Evolutionary conservation across 371 early-diverging fungal genomes (phyloP).

Genomic region (Batkoa obscura): DNA sequence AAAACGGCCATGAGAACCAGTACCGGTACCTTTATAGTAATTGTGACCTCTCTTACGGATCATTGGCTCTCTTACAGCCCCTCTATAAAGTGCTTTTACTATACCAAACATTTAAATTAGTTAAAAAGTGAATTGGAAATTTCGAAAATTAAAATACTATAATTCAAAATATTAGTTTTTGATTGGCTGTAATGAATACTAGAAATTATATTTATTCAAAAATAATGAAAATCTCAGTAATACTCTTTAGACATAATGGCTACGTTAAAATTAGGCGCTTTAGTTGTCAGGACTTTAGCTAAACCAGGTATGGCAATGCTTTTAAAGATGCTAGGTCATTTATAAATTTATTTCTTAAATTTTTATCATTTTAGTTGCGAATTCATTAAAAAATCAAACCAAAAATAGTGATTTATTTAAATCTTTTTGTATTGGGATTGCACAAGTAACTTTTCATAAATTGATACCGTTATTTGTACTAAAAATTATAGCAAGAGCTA

Average conservation of each 20-base stretch:
- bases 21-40: conserved; percentile 70
- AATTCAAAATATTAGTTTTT: no score
- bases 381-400: conserved; percentile 4
- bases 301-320: conserved; percentile 5
- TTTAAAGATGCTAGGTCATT: not conserved
- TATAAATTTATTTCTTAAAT: not conserved
- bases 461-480: not conserved
- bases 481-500: conserved; percentile 16
- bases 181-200: no score
- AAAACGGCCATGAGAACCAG: conserved; percentile 67
- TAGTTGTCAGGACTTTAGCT: conserved; percentile 4
- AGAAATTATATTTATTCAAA: no score
- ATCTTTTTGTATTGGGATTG: conserved; percentile 4
- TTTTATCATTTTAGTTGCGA: conserved; percentile 4
- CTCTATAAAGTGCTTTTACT: conserved; percentile 9
- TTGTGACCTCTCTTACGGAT: conserved; percentile 64
- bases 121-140: no score
- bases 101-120: not conserved
- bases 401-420: conserved; percentile 1
- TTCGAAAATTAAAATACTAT: no score
- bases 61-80: conserved; percentile 53
- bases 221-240: no score
- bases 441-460: conserved; percentile 2
- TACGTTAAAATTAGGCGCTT: conserved; percentile 5
- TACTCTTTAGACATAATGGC: not conserved